Evolutionary conservation across 345 rosid species (phyloP), one percentile per base, ranked within the genome.

Genomic region (Eucalyptus rudis): DNA sequence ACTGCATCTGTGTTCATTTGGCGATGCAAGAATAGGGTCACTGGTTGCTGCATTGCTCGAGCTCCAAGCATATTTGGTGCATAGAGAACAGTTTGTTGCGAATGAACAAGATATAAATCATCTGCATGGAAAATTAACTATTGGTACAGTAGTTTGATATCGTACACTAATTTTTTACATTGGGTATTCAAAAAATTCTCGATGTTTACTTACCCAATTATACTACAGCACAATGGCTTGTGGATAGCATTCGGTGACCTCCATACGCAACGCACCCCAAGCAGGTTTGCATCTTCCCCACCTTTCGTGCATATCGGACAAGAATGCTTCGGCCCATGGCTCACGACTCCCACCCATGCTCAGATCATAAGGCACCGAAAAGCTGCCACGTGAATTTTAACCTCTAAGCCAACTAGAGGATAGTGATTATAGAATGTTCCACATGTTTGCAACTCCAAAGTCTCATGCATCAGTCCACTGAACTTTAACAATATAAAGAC

Each of bases 281-380:
- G 90, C 93, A 52, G 92, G 91, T 91, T 94, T 96, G 94, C 98
- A 91, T 64, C 90, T 91, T 91, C 91, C 95, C 96, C 96, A 92
- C 89, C 93, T 95, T 11, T 90, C 92, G 36, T 89, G 92, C 95
- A 97, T 89, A 85, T 86, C 88, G 52, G 89, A 92, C 54, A 96
- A 84, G 91, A 96, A 95, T 80, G 87, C 88, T 92, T 91, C 94
- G 5, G 96, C 99, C 99, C 99, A 96, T 3, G 92, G 92, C 88
- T 97, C 99, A 14, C 94, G 94, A 88, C 91, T 90, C 76, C 97
- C 98, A 88, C 93, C 94, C 97, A 95, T 95, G 95, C 99, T 97
- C 91, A 96, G 92, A 36, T 96, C 98, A 87, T 93, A 96, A 12
- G 99, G 99, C 92, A 96, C 99, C 3, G 98, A 95, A 90, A 97